A percentile compares a stretch with the other conserved stretches of the same genome.
Evolutionary conservation across 805 yeast genomes (phyloP).

Genomic region (Babjeviella inositovora): DNA sequence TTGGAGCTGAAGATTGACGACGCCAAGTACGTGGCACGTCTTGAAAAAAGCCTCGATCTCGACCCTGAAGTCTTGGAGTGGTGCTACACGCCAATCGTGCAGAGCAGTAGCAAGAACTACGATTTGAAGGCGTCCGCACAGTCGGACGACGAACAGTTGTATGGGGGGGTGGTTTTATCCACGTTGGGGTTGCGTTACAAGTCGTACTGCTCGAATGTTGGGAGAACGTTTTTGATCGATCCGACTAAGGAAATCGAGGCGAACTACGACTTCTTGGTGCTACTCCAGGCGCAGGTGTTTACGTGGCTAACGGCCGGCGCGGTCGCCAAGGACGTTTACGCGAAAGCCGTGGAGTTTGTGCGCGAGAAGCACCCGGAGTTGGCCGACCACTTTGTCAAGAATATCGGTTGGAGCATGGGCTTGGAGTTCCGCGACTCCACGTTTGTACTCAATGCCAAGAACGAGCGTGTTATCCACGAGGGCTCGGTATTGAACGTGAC

Average conservation of each 20-base stretch:
- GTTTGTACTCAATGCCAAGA: conserved; percentile 57
- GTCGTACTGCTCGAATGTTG: conserved; percentile 77
- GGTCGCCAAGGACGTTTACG: conserved; percentile 50
- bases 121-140: conserved; percentile 76
- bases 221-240: conserved; percentile 79
- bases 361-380: conserved; percentile 51
- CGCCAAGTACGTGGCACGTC: conserved; percentile 41
- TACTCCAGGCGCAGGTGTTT: conserved; percentile 53
- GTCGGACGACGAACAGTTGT: conserved; percentile 48
- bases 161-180: conserved; percentile 67
- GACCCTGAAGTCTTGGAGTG: conserved; percentile 73
- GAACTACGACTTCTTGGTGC: conserved; percentile 63
- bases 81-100: conserved; percentile 86
- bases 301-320: conserved; percentile 49
- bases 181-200: conserved; percentile 79
- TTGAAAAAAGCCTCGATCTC: conserved; percentile 41
- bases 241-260: conserved; percentile 68
- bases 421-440: conserved; percentile 76
- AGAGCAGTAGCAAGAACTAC: conserved; percentile 67
- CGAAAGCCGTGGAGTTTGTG: conserved; percentile 42
- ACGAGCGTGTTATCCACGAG: conserved; percentile 46
- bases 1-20: conserved; percentile 77
- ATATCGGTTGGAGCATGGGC: conserved; percentile 81
- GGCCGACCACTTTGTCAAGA: conserved; percentile 49
- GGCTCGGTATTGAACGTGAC: conserved; percentile 67